A percentile compares a stretch with the other conserved stretches of the same genome.
phyloP scores from a whole-genome alignment of 2,329 filamentous ascomycete genomes.

The Sphaerulina populicola region DNA sequence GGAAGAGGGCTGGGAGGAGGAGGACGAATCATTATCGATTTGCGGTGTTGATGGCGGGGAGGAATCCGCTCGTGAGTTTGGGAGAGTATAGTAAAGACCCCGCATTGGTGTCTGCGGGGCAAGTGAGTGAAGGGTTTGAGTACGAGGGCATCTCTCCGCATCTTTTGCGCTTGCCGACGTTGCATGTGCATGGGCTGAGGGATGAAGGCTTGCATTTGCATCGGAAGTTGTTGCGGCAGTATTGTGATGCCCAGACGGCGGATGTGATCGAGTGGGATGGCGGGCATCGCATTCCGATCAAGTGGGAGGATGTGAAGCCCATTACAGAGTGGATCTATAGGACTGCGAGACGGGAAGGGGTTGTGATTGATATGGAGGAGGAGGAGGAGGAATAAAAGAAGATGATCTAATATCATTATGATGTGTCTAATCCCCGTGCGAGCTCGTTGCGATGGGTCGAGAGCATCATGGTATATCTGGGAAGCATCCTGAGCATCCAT shows the following conservation, averaged over 20 bases:
- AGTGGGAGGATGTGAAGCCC: constrained; percentile 54
- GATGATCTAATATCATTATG: too few species aligned
- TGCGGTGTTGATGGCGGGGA: constrained; percentile 54
- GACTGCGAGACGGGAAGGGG: constrained; percentile 45
- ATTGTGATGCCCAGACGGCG: constrained; percentile 49
- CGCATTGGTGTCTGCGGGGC: constrained; percentile 36
- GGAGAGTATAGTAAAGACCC: constrained; percentile 34
- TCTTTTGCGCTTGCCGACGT: constrained; percentile 49
- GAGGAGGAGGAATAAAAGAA: too few species aligned
- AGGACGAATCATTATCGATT: constrained; percentile 45
- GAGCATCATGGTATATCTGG: background rate
- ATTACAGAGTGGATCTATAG: constrained; percentile 48
- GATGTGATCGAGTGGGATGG: constrained; percentile 65
- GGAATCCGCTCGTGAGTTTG: constrained; percentile 52
- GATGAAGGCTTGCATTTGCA: constrained; percentile 55
- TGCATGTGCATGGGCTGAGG: constrained; percentile 59
- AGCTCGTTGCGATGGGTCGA: background rate
- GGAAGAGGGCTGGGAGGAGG: too few species aligned
- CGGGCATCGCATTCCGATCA: constrained; percentile 61
- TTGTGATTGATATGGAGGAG: constrained; percentile 17
- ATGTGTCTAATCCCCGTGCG: too few species aligned
- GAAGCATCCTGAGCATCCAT: background rate
- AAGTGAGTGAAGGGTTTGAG: constrained; percentile 41
- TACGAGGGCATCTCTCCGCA: constrained; percentile 40
- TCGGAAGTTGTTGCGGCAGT: constrained; percentile 48